Percentiles rank a stretch among this genome's conserved stretches.
Evolutionary conservation across 345 rosid species (phyloP).

Genomic region (Limnanthes douglasii): DNA sequence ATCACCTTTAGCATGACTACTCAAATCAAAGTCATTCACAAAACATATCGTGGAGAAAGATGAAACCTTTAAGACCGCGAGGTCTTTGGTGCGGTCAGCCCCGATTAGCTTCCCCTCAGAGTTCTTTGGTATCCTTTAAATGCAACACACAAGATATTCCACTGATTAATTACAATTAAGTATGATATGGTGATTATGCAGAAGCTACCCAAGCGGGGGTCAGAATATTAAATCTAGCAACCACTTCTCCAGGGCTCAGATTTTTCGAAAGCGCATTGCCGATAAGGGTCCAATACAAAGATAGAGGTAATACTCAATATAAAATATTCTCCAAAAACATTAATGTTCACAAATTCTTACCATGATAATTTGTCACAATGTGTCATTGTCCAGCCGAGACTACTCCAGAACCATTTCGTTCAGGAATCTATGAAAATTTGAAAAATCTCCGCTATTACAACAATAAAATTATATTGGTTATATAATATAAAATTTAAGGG

Average conservation of each 20-base stretch:
- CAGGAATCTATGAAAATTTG: conserved; percentile 86
- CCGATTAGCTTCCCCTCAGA: conserved; percentile 84
- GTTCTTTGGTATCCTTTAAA: conserved; percentile 70
- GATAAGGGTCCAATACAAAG: conserved; percentile 41
- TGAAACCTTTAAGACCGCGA: conserved; percentile 73
- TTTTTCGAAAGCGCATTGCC: conserved; percentile 89
- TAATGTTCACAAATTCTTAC: too few species aligned
- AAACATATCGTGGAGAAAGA: neutral
- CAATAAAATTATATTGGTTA: too few species aligned
- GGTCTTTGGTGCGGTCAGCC: conserved; percentile 89
- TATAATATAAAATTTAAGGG: too few species aligned
- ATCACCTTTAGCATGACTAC: too few species aligned
- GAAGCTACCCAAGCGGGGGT: conserved; percentile 84
- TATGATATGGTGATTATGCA: too few species aligned
- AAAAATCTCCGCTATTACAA: too few species aligned
- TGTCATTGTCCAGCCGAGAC: conserved; percentile 86
- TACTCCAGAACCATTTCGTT: conserved; percentile 99
- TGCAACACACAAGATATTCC: conserved; percentile 9
- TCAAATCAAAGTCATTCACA: too few species aligned
- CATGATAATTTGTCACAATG: conserved; percentile 90
- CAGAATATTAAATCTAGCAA: conserved; percentile 83
- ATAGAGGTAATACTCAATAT: too few species aligned
- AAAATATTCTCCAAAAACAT: too few species aligned
- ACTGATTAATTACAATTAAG: too few species aligned
- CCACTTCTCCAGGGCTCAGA: conserved; percentile 63